Base-by-base conservation (phyloP, 352 stramenopile species). In the Globisporangium iwayamae region DNA sequence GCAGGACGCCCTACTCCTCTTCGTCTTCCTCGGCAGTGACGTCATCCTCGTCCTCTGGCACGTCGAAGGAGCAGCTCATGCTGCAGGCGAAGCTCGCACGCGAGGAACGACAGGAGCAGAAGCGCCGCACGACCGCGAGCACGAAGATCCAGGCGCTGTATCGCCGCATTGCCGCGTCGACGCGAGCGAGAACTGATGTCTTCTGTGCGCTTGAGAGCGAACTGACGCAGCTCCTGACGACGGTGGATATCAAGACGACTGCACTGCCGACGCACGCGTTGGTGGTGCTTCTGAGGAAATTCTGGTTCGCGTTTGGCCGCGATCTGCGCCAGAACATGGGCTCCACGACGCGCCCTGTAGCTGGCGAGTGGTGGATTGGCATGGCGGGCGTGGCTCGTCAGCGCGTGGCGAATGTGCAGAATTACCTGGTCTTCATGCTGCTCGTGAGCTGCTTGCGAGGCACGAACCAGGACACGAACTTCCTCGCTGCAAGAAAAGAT, bases 371-470 rank as follows among this genome's bases (percentile, higher is more conserved):
- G 30, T 70, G 65, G 60, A 11, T 47, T 30, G 65, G 60, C 1
- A 45, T 39, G 47, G 51, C 28, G 2, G 32, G 34, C 11, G 46
- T 63, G 1, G 4, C 53, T 6, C 32, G n/a, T 3, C 56, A 74
- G 8, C 71, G 70, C 16, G 68, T 86, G 60, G 63, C 65, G 1
- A 83, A 80, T 58, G 72, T 83, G 20, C 78, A 87, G 55, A 72
- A 83, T 43, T 89, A 88, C 58, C 36, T 91, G 36, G 69, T 89
- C 11, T 74, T 79, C 43, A 76, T 89, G 66, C 54, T 91, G 62
- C 71, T 91, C 7, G 72, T 87, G 60, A 89, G 75, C 39, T 70
- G 74, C 30, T 56, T 85, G n/a, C 69, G 69, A 32, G 81, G 74
- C 18, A 18, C 56, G 1, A 36, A n/a, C 2, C 20, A 54, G 0